Percentiles rank a stretch among this genome's conserved stretches.
These are phyloP conservation scores for Ajuga chamaepitys DNA, from an alignment of 257 asterid species.

Conservation along the genomic window DNA sequence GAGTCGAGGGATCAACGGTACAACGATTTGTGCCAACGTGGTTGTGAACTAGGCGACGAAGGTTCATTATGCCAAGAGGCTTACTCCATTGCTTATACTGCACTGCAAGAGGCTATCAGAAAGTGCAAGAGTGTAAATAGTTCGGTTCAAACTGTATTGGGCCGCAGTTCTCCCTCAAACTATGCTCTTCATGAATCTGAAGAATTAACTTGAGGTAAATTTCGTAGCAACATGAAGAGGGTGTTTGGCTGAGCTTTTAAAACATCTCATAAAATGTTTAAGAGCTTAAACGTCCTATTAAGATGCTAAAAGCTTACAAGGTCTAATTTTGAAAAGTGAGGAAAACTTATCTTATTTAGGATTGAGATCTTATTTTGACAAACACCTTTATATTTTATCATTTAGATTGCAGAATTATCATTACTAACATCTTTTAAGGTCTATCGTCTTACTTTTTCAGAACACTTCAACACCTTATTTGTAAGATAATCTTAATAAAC, in stretches of 20 bases:
- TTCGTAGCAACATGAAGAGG: constrained; percentile 1
- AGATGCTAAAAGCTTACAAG: too few species aligned
- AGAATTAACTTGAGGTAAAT: constrained; percentile 16
- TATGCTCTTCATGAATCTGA: constrained; percentile 22
- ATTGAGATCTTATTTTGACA: too few species aligned
- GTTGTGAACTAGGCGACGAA: constrained; percentile 31
- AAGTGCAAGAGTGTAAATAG: constrained; percentile 24
- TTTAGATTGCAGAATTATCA: too few species aligned
- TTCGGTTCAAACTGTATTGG: constrained; percentile 6
- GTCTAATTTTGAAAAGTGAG: too few species aligned
- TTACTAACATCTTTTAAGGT: too few species aligned
- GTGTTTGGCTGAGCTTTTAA: neutral
- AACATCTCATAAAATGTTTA: too few species aligned
- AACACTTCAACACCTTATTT: too few species aligned
- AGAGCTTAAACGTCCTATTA: too few species aligned
- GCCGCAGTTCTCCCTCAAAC: constrained; percentile 18
- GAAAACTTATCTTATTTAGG: too few species aligned
- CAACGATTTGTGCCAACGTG: constrained; percentile 24
- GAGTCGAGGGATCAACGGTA: constrained; percentile 27
- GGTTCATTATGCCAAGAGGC: constrained; percentile 39
- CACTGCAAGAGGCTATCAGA: constrained; percentile 28
- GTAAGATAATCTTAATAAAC: too few species aligned
- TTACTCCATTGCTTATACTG: constrained; percentile 18
- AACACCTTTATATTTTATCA: too few species aligned
- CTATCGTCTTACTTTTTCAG: too few species aligned